phyloP scores from a whole-genome alignment of 2,329 filamentous ascomycete genomes.

The Colletotrichum echinochloae region DNA sequence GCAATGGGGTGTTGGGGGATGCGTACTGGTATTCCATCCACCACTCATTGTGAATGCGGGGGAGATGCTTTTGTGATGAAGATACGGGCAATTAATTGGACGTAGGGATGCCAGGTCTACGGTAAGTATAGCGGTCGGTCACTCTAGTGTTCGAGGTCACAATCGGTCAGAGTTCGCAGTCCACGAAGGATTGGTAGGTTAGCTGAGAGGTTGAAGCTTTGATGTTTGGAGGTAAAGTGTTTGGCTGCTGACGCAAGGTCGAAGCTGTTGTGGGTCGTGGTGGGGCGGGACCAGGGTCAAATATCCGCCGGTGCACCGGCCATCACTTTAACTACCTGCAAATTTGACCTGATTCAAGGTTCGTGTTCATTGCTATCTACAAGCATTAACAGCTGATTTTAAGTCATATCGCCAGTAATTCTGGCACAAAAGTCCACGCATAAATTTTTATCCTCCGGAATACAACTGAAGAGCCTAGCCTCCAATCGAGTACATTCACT shows the following conservation, averaged over 20 bases:
- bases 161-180: neutral
- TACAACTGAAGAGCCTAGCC: constrained; percentile 3
- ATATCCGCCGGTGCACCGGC: constrained; percentile 27
- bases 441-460: neutral
- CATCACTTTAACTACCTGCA: constrained; percentile 3
- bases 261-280: constrained; percentile 34
- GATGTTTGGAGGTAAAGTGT: neutral
- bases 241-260: constrained; percentile 21
- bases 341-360: neutral
- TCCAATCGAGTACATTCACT: constrained; percentile 14
- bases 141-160: neutral
- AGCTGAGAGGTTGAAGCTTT: constrained; percentile 3
- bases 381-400: constrained; percentile 17
- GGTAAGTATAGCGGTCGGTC: neutral
- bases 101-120: neutral
- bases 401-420: constrained; percentile 1
- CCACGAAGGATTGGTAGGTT: constrained; percentile 30
- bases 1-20: constrained; percentile 13
- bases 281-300: constrained; percentile 33
- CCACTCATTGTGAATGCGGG: constrained; percentile 69
- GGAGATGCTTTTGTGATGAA: neutral
- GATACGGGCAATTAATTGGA: neutral
- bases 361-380: constrained; percentile 33
- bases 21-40: constrained; percentile 91
- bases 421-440: constrained; percentile 16